Evolutionary conservation across 305 asterid genomes (phyloP).

Genomic region (Caryopteris hybrid): DNA sequence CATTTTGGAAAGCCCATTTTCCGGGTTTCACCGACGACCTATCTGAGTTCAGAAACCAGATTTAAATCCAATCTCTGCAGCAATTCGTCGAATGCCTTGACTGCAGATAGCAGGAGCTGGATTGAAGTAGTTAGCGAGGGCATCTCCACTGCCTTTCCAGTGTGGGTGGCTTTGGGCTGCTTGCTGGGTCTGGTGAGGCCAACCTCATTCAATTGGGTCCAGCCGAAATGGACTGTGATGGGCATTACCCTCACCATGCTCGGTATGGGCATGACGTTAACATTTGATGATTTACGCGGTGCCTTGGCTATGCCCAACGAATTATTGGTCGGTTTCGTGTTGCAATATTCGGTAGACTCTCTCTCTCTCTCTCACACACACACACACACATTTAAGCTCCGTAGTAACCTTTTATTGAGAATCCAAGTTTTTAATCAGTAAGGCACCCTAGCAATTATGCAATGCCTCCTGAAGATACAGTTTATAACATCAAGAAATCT

Average conservation of each 20-base stretch:
- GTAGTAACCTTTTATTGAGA: too few relatives aligned
- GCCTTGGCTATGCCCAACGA: conserved; percentile 96
- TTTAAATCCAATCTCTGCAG: conserved; percentile 31
- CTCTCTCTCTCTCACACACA: not conserved
- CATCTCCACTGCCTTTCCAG: conserved; percentile 71
- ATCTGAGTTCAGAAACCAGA: conserved; percentile 2
- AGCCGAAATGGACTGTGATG: conserved; percentile 76
- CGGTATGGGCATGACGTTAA: conserved; percentile 96
- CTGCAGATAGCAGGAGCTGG: conserved; percentile 41
- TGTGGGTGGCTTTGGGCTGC: conserved; percentile 96
- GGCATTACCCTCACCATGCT: conserved; percentile 92
- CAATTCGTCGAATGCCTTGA: conserved; percentile 45
- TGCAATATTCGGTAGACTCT: conserved; percentile 68
- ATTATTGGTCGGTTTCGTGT: conserved; percentile 55
- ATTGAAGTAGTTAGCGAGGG: conserved; percentile 56
- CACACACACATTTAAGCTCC: too few relatives aligned
- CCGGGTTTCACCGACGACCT: conserved; percentile 6
- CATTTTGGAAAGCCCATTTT: conserved; percentile 28
- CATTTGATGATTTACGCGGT: conserved; percentile 78
- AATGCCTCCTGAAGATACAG: not conserved
- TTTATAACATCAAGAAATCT: not conserved
- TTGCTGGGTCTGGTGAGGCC: conserved; percentile 69
- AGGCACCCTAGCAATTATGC: not conserved
- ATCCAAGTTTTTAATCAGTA: not conserved
- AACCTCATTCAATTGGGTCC: conserved; percentile 69